Conservation (phyloP, 148 eudicot species). For the Simmondsia chinensis region DNA sequence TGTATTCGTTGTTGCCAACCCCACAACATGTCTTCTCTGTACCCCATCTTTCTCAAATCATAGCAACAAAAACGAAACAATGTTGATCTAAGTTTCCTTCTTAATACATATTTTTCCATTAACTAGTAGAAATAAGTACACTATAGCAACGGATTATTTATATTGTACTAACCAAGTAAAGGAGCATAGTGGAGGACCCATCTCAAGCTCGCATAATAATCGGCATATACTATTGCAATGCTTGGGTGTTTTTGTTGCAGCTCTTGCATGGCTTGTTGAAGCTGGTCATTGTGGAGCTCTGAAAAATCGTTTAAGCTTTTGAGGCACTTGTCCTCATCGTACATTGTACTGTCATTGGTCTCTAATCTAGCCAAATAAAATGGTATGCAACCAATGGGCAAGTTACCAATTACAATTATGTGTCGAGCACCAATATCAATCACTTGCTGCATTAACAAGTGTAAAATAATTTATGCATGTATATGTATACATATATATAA, state of each 20-base stretch:
- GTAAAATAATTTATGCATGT: too few relatives aligned
- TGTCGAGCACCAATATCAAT: conserved; percentile 10
- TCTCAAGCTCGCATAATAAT: conserved; percentile 5
- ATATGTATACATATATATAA: too few relatives aligned
- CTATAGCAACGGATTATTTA: too few relatives aligned
- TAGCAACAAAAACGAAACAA: too few relatives aligned
- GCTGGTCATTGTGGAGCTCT: conserved; percentile 5
- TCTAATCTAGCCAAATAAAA: not conserved
- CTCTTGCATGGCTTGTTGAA: conserved; percentile 8
- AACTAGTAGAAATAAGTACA: too few relatives aligned
- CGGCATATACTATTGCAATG: conserved; percentile 11
- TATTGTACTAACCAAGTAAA: conserved; percentile 12
- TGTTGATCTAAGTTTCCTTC: too few relatives aligned
- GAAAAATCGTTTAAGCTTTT: conserved; percentile 6
- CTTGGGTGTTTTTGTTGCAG: conserved; percentile 10
- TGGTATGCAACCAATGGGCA: conserved; percentile 13
- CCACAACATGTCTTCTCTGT: conserved; percentile 16
- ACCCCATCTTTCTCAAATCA: conserved; percentile 12
- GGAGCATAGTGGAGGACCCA: conserved; percentile 7
- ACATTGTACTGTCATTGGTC: conserved; percentile 9
- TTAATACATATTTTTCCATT: too few relatives aligned
- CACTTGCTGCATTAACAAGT: conserved; percentile 12
- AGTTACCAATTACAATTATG: conserved; percentile 10
- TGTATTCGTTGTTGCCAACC: conserved; percentile 2
- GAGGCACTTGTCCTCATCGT: conserved; percentile 16